These are phyloP conservation scores for Rhamnella rubrinervis DNA, from an alignment of 331 rosid species.

Conservation along the genomic window DNA sequence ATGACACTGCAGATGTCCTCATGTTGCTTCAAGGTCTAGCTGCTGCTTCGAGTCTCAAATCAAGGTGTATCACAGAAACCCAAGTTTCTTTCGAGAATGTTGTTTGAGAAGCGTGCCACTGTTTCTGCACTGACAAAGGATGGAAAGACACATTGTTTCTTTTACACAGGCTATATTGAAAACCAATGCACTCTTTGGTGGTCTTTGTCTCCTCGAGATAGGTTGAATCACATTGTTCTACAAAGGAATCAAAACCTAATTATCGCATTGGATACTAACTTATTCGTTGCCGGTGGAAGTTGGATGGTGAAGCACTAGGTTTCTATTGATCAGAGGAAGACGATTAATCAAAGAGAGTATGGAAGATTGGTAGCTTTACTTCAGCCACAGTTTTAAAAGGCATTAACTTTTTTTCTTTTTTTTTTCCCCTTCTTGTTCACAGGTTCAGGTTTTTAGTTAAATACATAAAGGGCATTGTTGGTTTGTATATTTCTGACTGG, in stretches of 20 bases:
- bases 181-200: background rate
- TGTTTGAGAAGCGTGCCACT: slow-evolving; percentile 24
- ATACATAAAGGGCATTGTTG: slow-evolving; percentile 12
- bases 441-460: slow-evolving; percentile 16
- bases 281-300: slow-evolving; percentile 23
- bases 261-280: slow-evolving; percentile 26
- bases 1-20: slow-evolving; percentile 59
- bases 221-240: background rate
- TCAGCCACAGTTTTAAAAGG: background rate
- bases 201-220: background rate
- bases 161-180: slow-evolving; percentile 5
- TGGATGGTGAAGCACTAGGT: slow-evolving; percentile 13
- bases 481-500: slow-evolving; percentile 33
- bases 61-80: slow-evolving; percentile 25
- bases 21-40: slow-evolving; percentile 55
- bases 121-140: slow-evolving; percentile 16
- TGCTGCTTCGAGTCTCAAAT: slow-evolving; percentile 30
- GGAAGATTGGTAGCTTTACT: slow-evolving; percentile 3
- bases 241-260: slow-evolving; percentile 8
- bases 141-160: slow-evolving; percentile 3
- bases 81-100: slow-evolving; percentile 34
- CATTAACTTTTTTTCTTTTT: background rate
- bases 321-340: slow-evolving; percentile 7
- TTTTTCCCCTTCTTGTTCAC: background rate
- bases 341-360: background rate